Evolutionary conservation across 495 filamentous ascomycete genomes (phyloP).

Genomic region (Penicilliopsis zonata): DNA sequence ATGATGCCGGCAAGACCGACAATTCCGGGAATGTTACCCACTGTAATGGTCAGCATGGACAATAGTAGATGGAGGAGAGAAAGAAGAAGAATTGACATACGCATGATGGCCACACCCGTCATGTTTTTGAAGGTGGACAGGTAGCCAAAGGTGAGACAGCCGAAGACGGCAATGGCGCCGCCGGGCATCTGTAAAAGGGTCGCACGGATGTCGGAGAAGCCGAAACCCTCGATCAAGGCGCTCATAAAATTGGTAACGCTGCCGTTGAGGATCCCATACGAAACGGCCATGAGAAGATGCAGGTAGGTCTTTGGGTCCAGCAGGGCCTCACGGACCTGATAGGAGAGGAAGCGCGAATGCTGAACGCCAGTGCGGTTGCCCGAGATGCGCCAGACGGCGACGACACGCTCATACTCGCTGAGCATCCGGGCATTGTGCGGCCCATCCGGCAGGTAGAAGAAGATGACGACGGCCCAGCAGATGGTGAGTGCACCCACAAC

Average conservation of each 20-base stretch:
- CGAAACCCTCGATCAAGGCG: slow-evolving; percentile 32
- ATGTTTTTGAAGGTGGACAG: slow-evolving; percentile 25
- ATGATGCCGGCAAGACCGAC: slow-evolving; percentile 33
- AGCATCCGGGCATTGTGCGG: slow-evolving; percentile 28
- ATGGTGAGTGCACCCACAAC: slow-evolving; percentile 40
- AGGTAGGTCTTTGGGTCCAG: slow-evolving; percentile 29
- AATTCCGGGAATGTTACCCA: slow-evolving; percentile 29
- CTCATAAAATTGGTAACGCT: slow-evolving; percentile 34
- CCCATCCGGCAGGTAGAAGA: slow-evolving; percentile 29
- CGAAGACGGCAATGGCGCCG: slow-evolving; percentile 30
- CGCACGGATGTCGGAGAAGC: slow-evolving; percentile 23
- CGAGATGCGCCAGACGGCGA: slow-evolving; percentile 30
- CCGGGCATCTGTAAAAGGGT: slow-evolving; percentile 35
- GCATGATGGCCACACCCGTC: slow-evolving; percentile 11
- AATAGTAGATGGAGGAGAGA: background rate
- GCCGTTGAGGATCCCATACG: slow-evolving; percentile 32
- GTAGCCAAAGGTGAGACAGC: slow-evolving; percentile 22
- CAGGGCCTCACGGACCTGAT: slow-evolving; percentile 25
- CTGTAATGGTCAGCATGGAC: slow-evolving; percentile 7
- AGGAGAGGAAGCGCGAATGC: slow-evolving; percentile 20
- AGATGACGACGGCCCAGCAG: slow-evolving; percentile 26
- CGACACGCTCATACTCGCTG: slow-evolving; percentile 27
- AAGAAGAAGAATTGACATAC: slow-evolving; percentile 1
- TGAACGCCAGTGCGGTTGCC: slow-evolving; percentile 41
- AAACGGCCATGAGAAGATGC: slow-evolving; percentile 21